Base-by-base conservation (phyloP, 805 yeast genomes). In the Zygosaccharomyces siamensis region DNA sequence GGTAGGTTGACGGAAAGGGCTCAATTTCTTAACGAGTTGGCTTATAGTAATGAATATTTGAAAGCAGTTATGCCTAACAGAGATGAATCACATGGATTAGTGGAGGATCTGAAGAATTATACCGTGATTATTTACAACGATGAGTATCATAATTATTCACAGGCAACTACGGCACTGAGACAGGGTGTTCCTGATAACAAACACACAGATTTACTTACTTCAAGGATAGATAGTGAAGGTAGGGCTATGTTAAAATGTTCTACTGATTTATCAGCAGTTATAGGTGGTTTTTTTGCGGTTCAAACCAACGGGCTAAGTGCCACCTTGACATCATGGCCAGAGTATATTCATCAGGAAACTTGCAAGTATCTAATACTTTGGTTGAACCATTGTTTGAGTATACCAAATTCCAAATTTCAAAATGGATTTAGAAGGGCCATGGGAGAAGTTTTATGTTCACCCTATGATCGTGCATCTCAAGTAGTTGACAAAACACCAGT, bases 51-150 rank as follows among this genome's bases (percentile, higher is more conserved):
- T 49, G 56, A 49, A 14, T 50, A 45, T 28, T 49, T 52, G 11
- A 38, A 33, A 39, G 31, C 31, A 41, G 35, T 18, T 12, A 35
- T 30, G 36, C 44, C 44, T 20, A 37, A 26, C 23, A 30, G 31
- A 10, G 39, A 38, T 23, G 47, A 45, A 18, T n/a, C 23, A 39
- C 24, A 35, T 3, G 38, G 47, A 14, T 45, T 46, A 8, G 20
- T 30, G 8, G 54, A 49, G 10, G 49, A 50, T n/a, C 41, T 54
- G 31, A 57, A 66, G 18, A 66, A 70, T 11, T 81, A 76, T 69
- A 66, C 71, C 37, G 69, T 85, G 28, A 60, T 83, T 20, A 70
- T 84, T n/a, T 86, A 90, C 85, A 86, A 86, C 62, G 95, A 86
- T 60, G 93, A 86, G 58, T 74, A 72, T 54, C 93, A 86, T 58